Percentiles rank a stretch among this genome's conserved stretches.
phyloP scores from a whole-genome alignment of 78 protist species.

The Dictyostelium discoideum region DNA sequence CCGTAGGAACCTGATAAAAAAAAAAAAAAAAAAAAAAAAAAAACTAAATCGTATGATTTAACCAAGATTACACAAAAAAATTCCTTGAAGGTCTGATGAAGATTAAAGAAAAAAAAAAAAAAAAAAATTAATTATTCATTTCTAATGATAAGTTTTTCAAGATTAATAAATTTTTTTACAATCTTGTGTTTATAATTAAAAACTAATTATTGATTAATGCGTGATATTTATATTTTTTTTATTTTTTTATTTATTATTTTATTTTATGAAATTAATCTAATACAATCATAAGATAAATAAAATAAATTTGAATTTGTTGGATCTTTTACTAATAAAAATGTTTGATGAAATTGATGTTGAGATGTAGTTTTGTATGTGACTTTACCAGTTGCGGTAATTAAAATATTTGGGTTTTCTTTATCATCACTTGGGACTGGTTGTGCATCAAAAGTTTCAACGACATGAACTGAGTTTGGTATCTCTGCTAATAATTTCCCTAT shows the following conservation, averaged over 20 bases:
- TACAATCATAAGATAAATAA: slow-evolving; percentile 41
- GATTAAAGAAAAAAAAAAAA: too few relatives aligned
- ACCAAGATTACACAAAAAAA: too few relatives aligned
- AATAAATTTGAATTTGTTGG: slow-evolving; percentile 24
- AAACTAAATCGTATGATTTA: too few relatives aligned
- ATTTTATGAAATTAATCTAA: slow-evolving; percentile 47
- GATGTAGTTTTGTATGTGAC: background rate
- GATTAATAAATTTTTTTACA: too few relatives aligned
- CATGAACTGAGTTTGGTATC: slow-evolving; percentile 28
- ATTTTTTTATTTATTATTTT: background rate
- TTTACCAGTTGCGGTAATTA: slow-evolving; percentile 44
- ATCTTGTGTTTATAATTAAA: too few relatives aligned
- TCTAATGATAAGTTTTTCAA: too few relatives aligned
- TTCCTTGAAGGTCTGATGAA: too few relatives aligned
- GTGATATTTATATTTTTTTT: background rate
- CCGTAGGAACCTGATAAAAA: too few relatives aligned
- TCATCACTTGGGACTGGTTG: slow-evolving; percentile 46
- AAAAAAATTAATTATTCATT: too few relatives aligned
- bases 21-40: too few relatives aligned
- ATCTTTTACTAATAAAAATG: slow-evolving; percentile 49
- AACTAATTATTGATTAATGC: too few relatives aligned
- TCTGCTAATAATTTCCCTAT: slow-evolving; percentile 34
- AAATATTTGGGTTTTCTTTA: slow-evolving; percentile 30
- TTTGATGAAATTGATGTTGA: slow-evolving; percentile 46
- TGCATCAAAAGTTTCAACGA: slow-evolving; percentile 36